Evolutionary conservation across 257 asterid genomes (phyloP).

Genomic region (Eustoma russellianum): DNA sequence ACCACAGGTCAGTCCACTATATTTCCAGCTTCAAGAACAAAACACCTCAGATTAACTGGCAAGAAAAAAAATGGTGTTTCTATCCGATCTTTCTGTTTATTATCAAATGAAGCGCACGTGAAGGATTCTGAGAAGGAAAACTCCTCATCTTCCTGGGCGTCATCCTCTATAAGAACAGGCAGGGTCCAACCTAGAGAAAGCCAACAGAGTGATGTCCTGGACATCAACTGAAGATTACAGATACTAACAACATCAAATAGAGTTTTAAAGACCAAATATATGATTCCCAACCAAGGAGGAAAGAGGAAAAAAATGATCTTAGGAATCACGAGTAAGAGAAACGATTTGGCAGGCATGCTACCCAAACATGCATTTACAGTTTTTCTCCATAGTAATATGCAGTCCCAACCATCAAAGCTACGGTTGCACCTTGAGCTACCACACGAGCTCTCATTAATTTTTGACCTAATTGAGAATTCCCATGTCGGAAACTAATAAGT

Average conservation of each 20-base stretch:
- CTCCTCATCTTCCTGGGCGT: too few species aligned
- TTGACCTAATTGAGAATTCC: slow-evolving; percentile 81
- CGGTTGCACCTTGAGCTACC: slow-evolving; percentile 96
- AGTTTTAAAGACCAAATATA: background rate
- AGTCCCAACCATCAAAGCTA: slow-evolving; percentile 90
- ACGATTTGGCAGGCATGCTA: background rate
- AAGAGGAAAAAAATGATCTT: background rate
- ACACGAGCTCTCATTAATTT: slow-evolving; percentile 97
- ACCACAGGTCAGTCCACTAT: too few species aligned
- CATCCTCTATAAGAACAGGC: background rate
- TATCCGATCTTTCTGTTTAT: too few species aligned
- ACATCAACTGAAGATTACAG: background rate
- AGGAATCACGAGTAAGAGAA: background rate
- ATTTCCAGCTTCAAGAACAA: too few species aligned
- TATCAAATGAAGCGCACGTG: too few species aligned
- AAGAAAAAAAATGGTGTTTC: too few species aligned
- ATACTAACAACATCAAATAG: background rate
- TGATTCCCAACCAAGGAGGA: background rate
- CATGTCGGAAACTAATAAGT: slow-evolving; percentile 71
- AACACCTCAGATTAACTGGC: too few species aligned
- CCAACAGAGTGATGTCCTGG: background rate
- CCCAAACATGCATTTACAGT: slow-evolving; percentile 10
- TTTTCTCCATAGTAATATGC: slow-evolving; percentile 83
- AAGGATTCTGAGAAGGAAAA: too few species aligned
- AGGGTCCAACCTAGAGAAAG: background rate